Conservation (phyloP, 768 basidiomycete genomes). For the Psilocybe cyanescens region DNA sequence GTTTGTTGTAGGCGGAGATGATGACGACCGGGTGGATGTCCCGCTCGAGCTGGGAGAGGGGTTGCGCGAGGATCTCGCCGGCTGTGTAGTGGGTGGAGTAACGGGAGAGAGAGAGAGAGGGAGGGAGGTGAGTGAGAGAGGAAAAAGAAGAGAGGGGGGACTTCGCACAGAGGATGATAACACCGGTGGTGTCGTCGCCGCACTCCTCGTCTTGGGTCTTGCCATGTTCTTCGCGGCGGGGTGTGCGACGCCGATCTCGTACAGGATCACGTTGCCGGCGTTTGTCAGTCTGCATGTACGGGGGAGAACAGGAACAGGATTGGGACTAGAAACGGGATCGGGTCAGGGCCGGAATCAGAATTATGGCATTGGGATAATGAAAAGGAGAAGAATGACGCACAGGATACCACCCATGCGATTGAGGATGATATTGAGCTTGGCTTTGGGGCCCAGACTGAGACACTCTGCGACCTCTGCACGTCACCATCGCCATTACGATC, state of each 20-base stretch:
- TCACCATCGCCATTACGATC: too few relatives aligned
- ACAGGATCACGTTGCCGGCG: conserved; percentile 97
- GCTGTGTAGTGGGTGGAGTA: conserved; percentile 44
- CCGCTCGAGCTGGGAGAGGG: conserved; percentile 89
- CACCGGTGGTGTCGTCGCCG: conserved; percentile 97
- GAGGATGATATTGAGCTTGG: conserved; percentile 99
- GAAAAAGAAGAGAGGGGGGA: not conserved
- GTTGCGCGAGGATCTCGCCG: conserved; percentile 96
- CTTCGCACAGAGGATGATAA: conserved; percentile 89
- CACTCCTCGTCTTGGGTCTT: conserved; percentile 99
- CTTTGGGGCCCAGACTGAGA: conserved; percentile 93
- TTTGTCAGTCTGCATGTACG: conserved; percentile 77
- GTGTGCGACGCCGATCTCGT: conserved; percentile 98
- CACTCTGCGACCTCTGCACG: conserved; percentile 91
- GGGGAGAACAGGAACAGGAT: too few relatives aligned
- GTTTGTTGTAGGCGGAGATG: conserved; percentile 97
- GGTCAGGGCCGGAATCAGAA: too few relatives aligned
- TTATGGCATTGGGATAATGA: too few relatives aligned
- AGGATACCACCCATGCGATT: conserved; percentile 99
- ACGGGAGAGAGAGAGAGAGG: too few relatives aligned
- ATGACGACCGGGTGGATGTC: conserved; percentile 99
- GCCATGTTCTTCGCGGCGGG: conserved; percentile 99
- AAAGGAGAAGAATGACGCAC: conserved; percentile 46
- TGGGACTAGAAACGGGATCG: too few relatives aligned
- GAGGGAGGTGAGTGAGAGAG: not conserved